These are phyloP conservation scores for Nemania abortiva DNA, from an alignment of 2,329 filamentous ascomycete species.

Conservation along the genomic window DNA sequence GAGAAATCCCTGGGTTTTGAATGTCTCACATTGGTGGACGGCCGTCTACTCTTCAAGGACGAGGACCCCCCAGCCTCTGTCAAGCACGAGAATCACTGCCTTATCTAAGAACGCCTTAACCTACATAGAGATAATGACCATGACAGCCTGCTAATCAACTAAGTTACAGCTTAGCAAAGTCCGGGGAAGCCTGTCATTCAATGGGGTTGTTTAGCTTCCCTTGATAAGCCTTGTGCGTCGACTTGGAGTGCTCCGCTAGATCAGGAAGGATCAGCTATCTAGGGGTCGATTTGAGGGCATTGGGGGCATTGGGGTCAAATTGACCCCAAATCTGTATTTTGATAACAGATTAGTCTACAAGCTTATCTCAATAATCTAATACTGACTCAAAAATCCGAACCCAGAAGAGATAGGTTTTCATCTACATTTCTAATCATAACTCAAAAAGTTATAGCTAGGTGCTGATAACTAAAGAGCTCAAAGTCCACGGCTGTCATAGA, in stretches of 20 bases:
- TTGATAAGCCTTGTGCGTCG: neutral
- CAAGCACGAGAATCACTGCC: neutral
- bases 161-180: neutral
- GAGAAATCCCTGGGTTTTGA: neutral
- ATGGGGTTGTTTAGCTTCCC: neutral
- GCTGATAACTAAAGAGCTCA: neutral
- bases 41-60: neutral
- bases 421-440: neutral
- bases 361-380: neutral
- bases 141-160: constrained; percentile 2
- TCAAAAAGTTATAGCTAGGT: neutral
- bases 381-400: neutral
- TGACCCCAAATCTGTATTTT: neutral
- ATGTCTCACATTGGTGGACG: neutral
- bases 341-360: neutral
- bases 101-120: constrained; percentile 2
- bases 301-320: constrained; percentile 6
- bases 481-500: too few species aligned
- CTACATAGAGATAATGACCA: constrained; percentile 2
- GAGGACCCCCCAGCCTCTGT: neutral
- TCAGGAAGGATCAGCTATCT: neutral
- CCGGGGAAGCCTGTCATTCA: constrained; percentile 4
- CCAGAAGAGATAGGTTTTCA: neutral
- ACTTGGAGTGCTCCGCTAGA: neutral
- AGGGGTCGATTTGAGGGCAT: neutral